phyloP scores from a whole-genome alignment of 2,329 filamentous ascomycete species.

The Sarocladium brachiariae region DNA sequence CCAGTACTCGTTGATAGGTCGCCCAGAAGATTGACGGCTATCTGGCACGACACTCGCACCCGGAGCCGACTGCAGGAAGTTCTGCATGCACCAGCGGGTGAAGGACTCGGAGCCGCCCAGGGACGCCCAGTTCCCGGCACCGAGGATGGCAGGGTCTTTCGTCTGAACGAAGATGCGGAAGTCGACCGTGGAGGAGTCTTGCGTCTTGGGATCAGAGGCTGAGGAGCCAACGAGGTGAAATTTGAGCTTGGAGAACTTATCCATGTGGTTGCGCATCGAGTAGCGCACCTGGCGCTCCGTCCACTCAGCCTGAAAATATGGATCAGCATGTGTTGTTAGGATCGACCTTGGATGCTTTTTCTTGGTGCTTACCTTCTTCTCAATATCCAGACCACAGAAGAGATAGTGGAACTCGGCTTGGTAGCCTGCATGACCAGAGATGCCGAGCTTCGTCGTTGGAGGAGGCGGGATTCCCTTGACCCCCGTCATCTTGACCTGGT shows the following conservation, averaged over 20 bases:
- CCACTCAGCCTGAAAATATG: constrained; percentile 1
- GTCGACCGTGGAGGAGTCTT: constrained; percentile 38
- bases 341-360: background rate
- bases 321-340: background rate
- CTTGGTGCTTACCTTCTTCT: constrained; percentile 23
- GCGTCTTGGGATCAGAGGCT: constrained; percentile 27
- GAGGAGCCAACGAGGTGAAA: constrained; percentile 11
- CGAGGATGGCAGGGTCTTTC: constrained; percentile 13
- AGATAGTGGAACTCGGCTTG: constrained; percentile 37
- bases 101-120: constrained; percentile 21
- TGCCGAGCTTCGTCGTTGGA: constrained; percentile 28
- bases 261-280: constrained; percentile 9
- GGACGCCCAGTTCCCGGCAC: constrained; percentile 20
- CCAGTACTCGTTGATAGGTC: constrained; percentile 13
- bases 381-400: constrained; percentile 32
- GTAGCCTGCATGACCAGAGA: constrained; percentile 34
- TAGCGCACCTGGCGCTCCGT: constrained; percentile 8
- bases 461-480: constrained; percentile 26
- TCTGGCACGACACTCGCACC: constrained; percentile 31
- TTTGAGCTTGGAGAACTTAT: constrained; percentile 8
- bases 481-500: constrained; percentile 24
- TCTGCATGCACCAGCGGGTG: constrained; percentile 29
- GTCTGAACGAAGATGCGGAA: constrained; percentile 38
- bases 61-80: constrained; percentile 33
- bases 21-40: constrained; percentile 25